Evolutionary conservation across 2,329 filamentous ascomycete species (phyloP), one percentile per base, ranked within the genome.

Genomic region (Colletotrichum truncatum): DNA sequence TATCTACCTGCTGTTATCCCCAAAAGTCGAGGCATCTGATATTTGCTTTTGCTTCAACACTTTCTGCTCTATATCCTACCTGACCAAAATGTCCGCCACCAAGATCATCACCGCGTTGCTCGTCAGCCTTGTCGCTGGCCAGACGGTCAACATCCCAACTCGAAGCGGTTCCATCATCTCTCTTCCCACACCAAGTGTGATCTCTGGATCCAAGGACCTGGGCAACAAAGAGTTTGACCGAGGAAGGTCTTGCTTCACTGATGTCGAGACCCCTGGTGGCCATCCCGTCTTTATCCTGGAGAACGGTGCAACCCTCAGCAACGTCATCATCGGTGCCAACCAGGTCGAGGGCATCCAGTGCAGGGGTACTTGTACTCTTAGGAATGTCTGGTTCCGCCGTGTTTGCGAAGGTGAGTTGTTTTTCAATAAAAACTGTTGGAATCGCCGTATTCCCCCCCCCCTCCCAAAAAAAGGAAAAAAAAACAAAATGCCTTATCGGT

Each of bases 271-370:
- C 5, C 54, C 62, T 10, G 51, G 54, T 21, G 70, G 69, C 58
- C 81, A 84, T 41, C 39, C 79, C 4, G 83, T 86, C 72, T 87
- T 86, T 78, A 76, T 83, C 66, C 75, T 87, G 43, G 76, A 81
- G 70, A 74, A 80, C 51, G 84, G 84, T 23, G 84, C 80, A 23
- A 82, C 78, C 26, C 73, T 86, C 26, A 81, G 78, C 68, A 85
- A 86, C 69, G 83, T 81, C 71, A 84, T 86, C 70, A 85, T 86
- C 57, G 83, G 84, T 18, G 76, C 77, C 10, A 78, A 81, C 55
- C 76, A 84, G 62, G 77, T 80, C 18, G 84, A 84, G 72, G 83
- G 80, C 52, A 78, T 85, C 36, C 82, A 86, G 74, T 85, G 83
- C 72, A 71, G 78, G 48, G 82, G 82, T 38, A 72, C 78, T 6